phyloP scores from a whole-genome alignment of 257 asterid genomes.

The Capsicum baccatum region DNA sequence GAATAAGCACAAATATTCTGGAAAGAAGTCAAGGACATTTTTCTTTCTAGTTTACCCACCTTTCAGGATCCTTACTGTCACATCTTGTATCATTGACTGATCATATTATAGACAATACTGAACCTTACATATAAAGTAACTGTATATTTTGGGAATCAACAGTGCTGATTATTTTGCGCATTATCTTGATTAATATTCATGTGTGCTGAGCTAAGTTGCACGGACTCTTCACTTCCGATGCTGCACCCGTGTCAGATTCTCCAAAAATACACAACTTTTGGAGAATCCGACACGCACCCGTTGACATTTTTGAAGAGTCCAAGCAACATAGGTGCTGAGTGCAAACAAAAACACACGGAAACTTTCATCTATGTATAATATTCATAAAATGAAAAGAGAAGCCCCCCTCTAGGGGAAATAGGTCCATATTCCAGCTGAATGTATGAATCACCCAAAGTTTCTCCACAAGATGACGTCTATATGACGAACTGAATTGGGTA shows the following conservation, averaged over 20 bases:
- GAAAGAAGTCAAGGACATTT: not conserved
- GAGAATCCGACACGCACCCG: no score
- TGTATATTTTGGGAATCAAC: not conserved
- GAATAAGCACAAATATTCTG: not conserved
- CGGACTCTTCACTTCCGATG: no score
- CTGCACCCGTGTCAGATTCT: no score
- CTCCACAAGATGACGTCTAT: not conserved
- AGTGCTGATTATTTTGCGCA: not conserved
- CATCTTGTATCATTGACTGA: not conserved
- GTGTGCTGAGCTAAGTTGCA: not conserved
- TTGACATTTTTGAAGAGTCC: no score
- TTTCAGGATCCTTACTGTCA: constrained; percentile 3
- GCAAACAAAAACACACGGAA: not conserved
- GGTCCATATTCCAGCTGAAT: not conserved
- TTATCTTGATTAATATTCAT: not conserved
- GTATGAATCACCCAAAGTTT: not conserved
- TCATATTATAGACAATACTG: not conserved
- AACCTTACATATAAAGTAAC: not conserved
- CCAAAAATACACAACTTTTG: no score
- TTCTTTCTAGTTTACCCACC: not conserved
- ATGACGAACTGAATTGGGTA: not conserved
- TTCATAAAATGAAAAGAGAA: constrained; percentile 11
- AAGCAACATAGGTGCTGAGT: no score
- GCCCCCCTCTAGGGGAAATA: not conserved
- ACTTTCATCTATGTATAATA: not conserved